Percentiles rank a stretch among this genome's conserved stretches.
Conservation (phyloP, 257 asterid species). For the Ajuga chamaepitys region DNA sequence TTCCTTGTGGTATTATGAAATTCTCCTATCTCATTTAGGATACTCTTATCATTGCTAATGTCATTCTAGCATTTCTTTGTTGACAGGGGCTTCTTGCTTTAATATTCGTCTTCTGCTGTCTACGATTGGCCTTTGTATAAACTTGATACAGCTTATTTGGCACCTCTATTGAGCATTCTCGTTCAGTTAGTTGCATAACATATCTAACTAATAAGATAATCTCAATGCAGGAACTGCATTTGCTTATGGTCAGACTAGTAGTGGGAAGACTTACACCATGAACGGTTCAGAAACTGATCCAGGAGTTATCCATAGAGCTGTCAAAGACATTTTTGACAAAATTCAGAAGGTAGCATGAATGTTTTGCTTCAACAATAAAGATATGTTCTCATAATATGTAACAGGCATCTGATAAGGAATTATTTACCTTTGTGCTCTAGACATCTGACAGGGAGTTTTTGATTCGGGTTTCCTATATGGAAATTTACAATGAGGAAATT, state of each 20-base stretch:
- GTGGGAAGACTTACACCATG: constrained; percentile 98
- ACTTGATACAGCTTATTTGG: not conserved
- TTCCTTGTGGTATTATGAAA: not conserved
- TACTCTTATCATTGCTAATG: not conserved
- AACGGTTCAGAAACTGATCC: constrained; percentile 92
- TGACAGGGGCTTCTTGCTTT: constrained; percentile 3
- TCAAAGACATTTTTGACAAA: constrained; percentile 65
- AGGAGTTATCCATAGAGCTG: constrained; percentile 78
- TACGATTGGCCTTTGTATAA: not conserved
- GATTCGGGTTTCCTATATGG: constrained; percentile 95
- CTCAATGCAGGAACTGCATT: constrained; percentile 80
- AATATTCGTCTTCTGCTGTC: not conserved
- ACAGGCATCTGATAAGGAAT: not conserved
- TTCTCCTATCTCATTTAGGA: not conserved
- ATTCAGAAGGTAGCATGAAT: constrained; percentile 50
- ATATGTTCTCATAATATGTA: not conserved
- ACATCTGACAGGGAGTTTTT: constrained; percentile 74
- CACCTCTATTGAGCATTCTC: not conserved
- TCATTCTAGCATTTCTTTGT: not conserved
- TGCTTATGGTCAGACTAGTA: constrained; percentile 99
- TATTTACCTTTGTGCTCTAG: constrained; percentile 31
- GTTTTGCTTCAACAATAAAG: not conserved
- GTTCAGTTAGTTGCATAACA: not conserved
- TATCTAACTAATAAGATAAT: constrained; percentile 4
- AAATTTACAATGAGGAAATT: constrained; percentile 91